These are phyloP conservation scores for Beauveria sp. DNA, from an alignment of 2,329 filamentous ascomycete genomes.

Conservation along the genomic window DNA sequence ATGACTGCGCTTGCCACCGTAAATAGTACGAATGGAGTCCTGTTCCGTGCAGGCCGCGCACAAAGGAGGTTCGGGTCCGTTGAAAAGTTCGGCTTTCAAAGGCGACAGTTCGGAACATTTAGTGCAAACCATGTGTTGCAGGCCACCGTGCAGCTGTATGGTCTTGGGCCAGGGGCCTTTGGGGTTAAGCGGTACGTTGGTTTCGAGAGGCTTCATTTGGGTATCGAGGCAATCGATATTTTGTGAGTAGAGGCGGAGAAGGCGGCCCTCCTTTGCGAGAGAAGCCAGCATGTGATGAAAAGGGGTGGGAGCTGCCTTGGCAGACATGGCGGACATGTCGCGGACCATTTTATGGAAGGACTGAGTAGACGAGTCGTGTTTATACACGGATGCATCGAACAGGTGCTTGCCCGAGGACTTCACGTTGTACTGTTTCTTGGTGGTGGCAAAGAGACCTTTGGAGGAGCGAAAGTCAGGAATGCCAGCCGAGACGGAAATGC, in stretches of 20 bases:
- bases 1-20: constrained; percentile 82
- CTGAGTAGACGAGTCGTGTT: constrained; percentile 77
- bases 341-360: constrained; percentile 97
- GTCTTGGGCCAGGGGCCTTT: constrained; percentile 92
- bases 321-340: constrained; percentile 71
- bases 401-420: constrained; percentile 87
- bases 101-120: constrained; percentile 75
- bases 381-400: constrained; percentile 96
- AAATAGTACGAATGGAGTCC: constrained; percentile 66
- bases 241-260: constrained; percentile 88
- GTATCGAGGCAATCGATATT: constrained; percentile 97
- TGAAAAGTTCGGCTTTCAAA: constrained; percentile 73
- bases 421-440: constrained; percentile 80
- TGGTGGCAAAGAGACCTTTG: constrained; percentile 77
- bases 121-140: constrained; percentile 94
- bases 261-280: constrained; percentile 74
- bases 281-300: constrained; percentile 95
- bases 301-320: constrained; percentile 68
- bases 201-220: constrained; percentile 68
- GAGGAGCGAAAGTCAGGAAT: constrained; percentile 96
- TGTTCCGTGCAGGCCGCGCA: constrained; percentile 68
- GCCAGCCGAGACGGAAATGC: constrained; percentile 93
- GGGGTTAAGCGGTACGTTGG: constrained; percentile 68
- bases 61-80: constrained; percentile 73
- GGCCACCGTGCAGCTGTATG: constrained; percentile 85